phyloP scores from a whole-genome alignment of 129 eudicot genomes.

The Artemisia annua region DNA sequence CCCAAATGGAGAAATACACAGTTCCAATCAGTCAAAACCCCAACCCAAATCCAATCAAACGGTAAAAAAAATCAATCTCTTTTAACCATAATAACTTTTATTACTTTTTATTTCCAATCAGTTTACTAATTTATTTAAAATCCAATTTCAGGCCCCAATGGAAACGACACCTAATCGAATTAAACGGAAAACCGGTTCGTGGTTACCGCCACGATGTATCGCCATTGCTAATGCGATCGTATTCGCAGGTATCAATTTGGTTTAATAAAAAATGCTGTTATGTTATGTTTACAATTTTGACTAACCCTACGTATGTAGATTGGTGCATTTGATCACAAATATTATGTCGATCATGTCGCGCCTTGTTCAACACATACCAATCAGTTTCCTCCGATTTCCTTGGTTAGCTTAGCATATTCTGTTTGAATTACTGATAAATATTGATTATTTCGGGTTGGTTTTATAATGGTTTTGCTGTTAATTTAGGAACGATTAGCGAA shows the following conservation, averaged over 20 bases:
- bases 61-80: no score
- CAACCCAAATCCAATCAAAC: slow-evolving; percentile 25
- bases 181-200: slow-evolving; percentile 53
- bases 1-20: slow-evolving; percentile 49
- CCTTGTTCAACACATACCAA: slow-evolving; percentile 58
- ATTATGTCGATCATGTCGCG: slow-evolving; percentile 34
- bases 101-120: not conserved
- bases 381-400: not conserved
- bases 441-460: no score
- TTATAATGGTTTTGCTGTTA: no score
- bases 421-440: not conserved
- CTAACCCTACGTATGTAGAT: slow-evolving; percentile 47
- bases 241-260: slow-evolving; percentile 44
- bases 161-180: slow-evolving; percentile 61
- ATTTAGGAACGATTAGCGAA: no score
- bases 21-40: slow-evolving; percentile 36
- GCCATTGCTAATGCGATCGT: slow-evolving; percentile 54
- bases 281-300: not conserved
- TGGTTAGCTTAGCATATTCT: slow-evolving; percentile 7
- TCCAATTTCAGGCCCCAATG: slow-evolving; percentile 46
- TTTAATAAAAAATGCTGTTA: not conserved
- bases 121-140: not conserved
- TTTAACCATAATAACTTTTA: not conserved
- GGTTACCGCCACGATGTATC: slow-evolving; percentile 49
- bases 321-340: slow-evolving; percentile 61